A percentile compares a stretch with the other conserved stretches of the same genome.
phyloP scores from a whole-genome alignment of 2,329 filamentous ascomycete species.

The Penicillium rolfsii region DNA sequence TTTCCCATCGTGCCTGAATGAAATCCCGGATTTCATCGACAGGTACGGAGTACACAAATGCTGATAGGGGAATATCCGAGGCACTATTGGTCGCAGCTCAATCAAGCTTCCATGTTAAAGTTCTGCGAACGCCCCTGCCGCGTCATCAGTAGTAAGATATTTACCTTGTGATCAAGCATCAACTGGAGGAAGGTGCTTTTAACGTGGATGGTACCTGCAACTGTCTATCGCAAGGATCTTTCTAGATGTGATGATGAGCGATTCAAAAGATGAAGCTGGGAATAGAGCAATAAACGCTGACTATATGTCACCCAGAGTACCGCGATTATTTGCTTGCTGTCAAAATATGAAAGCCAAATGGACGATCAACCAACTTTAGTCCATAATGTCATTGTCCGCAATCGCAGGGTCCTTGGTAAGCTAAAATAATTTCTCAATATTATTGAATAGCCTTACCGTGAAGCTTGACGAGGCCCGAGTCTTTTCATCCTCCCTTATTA shows the following conservation, averaged over 20 bases:
- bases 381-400: not conserved
- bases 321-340: not conserved
- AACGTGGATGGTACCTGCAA: constrained; percentile 3
- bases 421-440: not conserved
- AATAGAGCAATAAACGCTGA: not conserved
- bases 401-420: not conserved
- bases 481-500: not conserved
- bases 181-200: constrained; percentile 11
- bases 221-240: constrained; percentile 2
- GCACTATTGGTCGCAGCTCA: not conserved
- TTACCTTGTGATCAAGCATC: constrained; percentile 30
- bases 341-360: not conserved
- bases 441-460: not conserved
- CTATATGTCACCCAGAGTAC: not conserved
- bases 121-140: constrained; percentile 5
- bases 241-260: not conserved
- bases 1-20: not conserved
- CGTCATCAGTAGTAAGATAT: constrained; percentile 5
- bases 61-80: not conserved
- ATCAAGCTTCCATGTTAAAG: constrained; percentile 2
- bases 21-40: too few species aligned
- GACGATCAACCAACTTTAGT: not conserved
- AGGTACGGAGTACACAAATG: not conserved
- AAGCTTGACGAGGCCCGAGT: not conserved
- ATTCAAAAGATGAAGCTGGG: not conserved